Base-by-base conservation (phyloP, 768 basidiomycete species). In the Hypsizygus marmoreus region DNA sequence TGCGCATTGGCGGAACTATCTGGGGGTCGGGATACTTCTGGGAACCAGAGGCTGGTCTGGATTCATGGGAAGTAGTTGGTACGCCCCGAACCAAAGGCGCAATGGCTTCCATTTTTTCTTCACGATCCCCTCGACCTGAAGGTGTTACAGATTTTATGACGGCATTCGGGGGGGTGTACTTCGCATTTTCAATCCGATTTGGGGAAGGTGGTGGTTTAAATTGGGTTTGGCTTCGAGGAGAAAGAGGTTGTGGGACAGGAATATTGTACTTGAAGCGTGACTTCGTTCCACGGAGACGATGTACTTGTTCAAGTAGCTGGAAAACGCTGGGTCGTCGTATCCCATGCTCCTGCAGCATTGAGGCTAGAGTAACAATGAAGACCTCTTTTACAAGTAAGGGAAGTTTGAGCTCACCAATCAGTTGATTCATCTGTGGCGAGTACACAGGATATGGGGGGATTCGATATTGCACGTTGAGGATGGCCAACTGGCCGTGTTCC, bases 401-500 rank as follows among this genome's bases (percentile, higher is more conserved):
- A 34, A n/a, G n/a, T n/a, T n/a, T n/a, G 11, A 1, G 55, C 77
- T 66, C 57, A 94, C 92, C 85, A 47, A 97, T 94, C 33, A 95
- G 63, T 38, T 80, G 73, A 53, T 88, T 92, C 76, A 97, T 81
- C 50, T 88, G 80, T 4, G 75, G 67, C 2, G 93, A 95, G 63
- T 95, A 97, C 1, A 86, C 78, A 1, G 91, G 91, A 64, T 91
- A 94, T 25, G 90, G 81, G 2, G 92, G 93, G 36, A 89, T 88
- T 54, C 85, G 86, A 66, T 97, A 99, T 59, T 95, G 92, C 26
- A 95, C 95, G 60, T 97, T 97, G 52, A 98, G 75, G 51, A 98
- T 98, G 2, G 97, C 97, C 40, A 99, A 71, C 2, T 92, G 90
- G 0, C 95, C 95, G 56, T 97, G 94, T 60, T 97, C 95, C 66